Percentiles rank a stretch among this genome's conserved stretches.
These are phyloP conservation scores for Xylaria nigripes DNA, from an alignment of 495 filamentous ascomycete species.

Conservation along the genomic window DNA sequence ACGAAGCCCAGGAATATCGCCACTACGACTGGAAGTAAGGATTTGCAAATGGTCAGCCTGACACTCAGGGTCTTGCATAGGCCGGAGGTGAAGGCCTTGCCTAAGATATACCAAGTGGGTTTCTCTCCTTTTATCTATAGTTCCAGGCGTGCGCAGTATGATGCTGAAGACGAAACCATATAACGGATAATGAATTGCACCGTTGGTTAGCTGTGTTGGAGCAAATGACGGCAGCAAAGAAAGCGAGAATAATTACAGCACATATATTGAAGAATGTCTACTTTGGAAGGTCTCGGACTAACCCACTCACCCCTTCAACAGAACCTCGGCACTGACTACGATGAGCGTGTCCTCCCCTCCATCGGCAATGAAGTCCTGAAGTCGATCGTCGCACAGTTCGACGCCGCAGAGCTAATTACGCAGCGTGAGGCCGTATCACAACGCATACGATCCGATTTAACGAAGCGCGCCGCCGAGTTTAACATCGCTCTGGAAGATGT, in stretches of 20 bases:
- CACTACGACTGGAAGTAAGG: conserved; percentile 98
- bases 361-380: conserved; percentile 99
- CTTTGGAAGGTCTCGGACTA: conserved; percentile 5
- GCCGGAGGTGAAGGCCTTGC: conserved; percentile 84
- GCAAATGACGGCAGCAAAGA: background rate
- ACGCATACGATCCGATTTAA: conserved; percentile 89
- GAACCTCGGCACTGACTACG: conserved; percentile 91
- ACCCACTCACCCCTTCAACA: conserved; percentile 17
- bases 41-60: conserved; percentile 99
- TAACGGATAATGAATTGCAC: background rate
- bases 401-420: conserved; percentile 98
- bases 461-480: conserved; percentile 95
- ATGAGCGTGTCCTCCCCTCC: conserved; percentile 97
- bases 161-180: background rate
- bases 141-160: background rate
- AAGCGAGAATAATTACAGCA: background rate
- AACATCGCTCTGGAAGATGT: conserved; percentile 99
- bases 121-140: background rate
- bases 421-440: conserved; percentile 94
- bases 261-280: background rate
- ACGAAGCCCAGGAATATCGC: conserved; percentile 95
- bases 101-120: conserved; percentile 95
- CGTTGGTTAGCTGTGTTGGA: background rate
- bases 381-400: conserved; percentile 97
- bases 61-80: conserved; percentile 92